Evolutionary conservation across 768 basidiomycete species (phyloP).

Genomic region (Kwoniella newhampshirensis): DNA sequence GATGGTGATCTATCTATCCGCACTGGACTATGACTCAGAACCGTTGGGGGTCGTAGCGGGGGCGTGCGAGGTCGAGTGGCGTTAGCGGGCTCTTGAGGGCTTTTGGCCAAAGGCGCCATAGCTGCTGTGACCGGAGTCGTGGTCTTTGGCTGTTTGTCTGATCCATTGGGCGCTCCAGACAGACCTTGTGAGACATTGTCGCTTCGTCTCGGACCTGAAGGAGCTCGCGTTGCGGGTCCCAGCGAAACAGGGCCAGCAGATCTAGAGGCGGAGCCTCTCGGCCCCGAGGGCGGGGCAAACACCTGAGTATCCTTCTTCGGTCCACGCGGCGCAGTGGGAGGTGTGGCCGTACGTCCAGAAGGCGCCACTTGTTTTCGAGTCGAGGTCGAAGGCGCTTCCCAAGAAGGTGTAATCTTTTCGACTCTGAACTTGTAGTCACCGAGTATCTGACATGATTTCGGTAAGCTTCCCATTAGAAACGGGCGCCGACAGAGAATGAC

Average conservation of each 20-base stretch:
- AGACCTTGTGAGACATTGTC: no score
- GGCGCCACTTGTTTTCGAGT: not conserved
- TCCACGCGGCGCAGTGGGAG: slow-evolving; percentile 14
- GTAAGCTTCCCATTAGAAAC: no score
- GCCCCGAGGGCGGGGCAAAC: slow-evolving; percentile 9
- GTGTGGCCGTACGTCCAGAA: not conserved
- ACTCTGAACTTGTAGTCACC: slow-evolving; percentile 1
- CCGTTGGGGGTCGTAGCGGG: no score
- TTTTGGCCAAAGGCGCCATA: no score
- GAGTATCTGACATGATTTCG: slow-evolving; percentile 10
- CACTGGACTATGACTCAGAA: no score
- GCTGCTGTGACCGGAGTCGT: no score
- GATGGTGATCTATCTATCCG: no score
- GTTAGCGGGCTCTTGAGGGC: no score
- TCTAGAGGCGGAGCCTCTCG: not conserved
- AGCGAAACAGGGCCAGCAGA: not conserved
- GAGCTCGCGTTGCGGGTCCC: not conserved
- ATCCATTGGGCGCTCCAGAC: no score
- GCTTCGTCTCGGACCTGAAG: not conserved
- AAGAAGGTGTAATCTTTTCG: slow-evolving; percentile 7
- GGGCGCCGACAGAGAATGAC: not conserved
- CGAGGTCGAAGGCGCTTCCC: slow-evolving; percentile 4
- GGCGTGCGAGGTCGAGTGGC: no score
- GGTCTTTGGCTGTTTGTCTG: no score
- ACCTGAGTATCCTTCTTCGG: not conserved